A percentile compares a stretch with the other conserved stretches of the same genome.
phyloP scores from a whole-genome alignment of 108 stramenopile genomes.

The Cyclotella choctawhatcheeana region DNA sequence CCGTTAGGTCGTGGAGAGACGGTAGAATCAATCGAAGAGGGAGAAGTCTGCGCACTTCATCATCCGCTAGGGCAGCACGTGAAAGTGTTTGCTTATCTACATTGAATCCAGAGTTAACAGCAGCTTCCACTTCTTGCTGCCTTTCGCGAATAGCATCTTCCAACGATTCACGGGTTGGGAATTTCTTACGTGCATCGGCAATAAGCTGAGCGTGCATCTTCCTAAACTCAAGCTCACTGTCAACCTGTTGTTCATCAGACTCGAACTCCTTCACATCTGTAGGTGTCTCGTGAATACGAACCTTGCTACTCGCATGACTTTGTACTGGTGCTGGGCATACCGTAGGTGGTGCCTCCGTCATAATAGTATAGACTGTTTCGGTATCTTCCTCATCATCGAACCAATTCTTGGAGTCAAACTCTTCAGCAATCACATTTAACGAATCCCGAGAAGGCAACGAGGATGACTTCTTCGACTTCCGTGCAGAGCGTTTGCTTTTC shows the following conservation, averaged over 20 bases:
- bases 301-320: conserved; percentile 21
- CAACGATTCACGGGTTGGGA: conserved; percentile 45
- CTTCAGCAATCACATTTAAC: conserved; percentile 31
- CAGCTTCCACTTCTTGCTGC: conserved; percentile 35
- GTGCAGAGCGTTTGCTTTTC: conserved; percentile 30
- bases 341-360: conserved; percentile 10
- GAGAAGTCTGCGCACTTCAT: conserved; percentile 54
- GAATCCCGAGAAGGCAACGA: conserved; percentile 1
- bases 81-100: conserved; percentile 50
- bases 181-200: conserved; percentile 39
- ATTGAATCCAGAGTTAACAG: conserved; percentile 46
- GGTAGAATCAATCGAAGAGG: conserved; percentile 54
- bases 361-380: conserved; percentile 12
- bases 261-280: conserved; percentile 12
- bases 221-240: conserved; percentile 30
- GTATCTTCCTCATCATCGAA: conserved; percentile 17
- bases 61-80: conserved; percentile 52
- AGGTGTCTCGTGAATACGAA: conserved; percentile 11
- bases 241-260: conserved; percentile 18
- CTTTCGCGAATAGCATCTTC: conserved; percentile 49
- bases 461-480: conserved; percentile 21
- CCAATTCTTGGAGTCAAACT: too few species aligned
- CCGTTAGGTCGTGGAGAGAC: conserved; percentile 32
- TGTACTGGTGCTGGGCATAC: not conserved
- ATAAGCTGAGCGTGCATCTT: conserved; percentile 42